phyloP scores from a whole-genome alignment of 2,329 filamentous ascomycete species.

The Colletotrichum chrysophilum region DNA sequence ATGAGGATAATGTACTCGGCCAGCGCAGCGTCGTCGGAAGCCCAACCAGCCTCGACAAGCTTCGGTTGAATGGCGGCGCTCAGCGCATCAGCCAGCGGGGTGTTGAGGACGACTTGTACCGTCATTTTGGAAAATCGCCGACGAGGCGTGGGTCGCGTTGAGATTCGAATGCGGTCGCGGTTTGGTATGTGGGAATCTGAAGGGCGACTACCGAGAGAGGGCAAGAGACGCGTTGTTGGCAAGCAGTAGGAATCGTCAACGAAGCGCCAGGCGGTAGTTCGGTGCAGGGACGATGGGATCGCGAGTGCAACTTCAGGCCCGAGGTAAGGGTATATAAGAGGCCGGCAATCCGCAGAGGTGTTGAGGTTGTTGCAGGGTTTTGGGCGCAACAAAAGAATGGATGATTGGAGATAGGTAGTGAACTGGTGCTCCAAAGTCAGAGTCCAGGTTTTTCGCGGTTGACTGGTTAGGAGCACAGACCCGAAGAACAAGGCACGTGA shows the following conservation, averaged over 20 bases:
- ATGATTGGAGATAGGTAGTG: constrained; percentile 1
- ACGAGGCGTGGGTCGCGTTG: background rate
- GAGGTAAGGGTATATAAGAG: constrained; percentile 5
- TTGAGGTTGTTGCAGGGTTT: background rate
- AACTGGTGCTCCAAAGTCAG: background rate
- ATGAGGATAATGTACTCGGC: constrained; percentile 97
- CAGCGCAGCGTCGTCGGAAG: constrained; percentile 81
- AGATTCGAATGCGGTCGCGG: constrained; percentile 1
- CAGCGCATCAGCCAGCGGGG: constrained; percentile 84
- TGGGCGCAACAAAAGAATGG: constrained; percentile 10
- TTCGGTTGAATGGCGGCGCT: constrained; percentile 87
- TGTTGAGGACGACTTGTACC: constrained; percentile 76
- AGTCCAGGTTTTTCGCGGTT: background rate
- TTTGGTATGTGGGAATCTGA: background rate
- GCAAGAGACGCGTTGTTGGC: constrained; percentile 5
- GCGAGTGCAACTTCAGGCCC: background rate
- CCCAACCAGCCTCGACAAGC: constrained; percentile 92
- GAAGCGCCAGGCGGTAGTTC: background rate
- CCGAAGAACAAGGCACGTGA: background rate
- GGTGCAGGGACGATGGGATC: background rate
- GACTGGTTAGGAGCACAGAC: background rate
- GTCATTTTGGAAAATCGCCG: constrained; percentile 64
- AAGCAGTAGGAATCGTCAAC: background rate
- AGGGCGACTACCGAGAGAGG: background rate
- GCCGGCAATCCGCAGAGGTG: background rate